These are phyloP conservation scores for Tubosaeta sp. DNA, from an alignment of 768 basidiomycete species.

Conservation along the genomic window DNA sequence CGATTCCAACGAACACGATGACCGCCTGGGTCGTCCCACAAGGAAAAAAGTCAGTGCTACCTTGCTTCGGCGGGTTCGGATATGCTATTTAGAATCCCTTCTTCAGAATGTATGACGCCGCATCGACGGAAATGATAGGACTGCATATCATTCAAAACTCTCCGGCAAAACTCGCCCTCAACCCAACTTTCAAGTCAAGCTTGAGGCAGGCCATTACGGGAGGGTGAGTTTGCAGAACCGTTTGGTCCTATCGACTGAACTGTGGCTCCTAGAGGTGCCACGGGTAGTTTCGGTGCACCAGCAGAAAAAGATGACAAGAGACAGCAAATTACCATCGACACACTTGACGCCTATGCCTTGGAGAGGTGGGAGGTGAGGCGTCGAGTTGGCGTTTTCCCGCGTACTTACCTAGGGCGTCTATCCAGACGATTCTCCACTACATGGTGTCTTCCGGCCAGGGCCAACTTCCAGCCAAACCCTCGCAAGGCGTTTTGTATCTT, in stretches of 20 bases:
- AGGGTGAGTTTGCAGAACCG: slow-evolving; percentile 51
- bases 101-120: slow-evolving; percentile 65
- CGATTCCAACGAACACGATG: slow-evolving; percentile 65
- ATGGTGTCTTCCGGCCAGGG: slow-evolving; percentile 93
- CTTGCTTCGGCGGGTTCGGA: background rate
- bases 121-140: slow-evolving; percentile 57
- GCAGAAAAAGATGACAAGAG: slow-evolving; percentile 62
- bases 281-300: slow-evolving; percentile 81
- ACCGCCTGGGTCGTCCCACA: slow-evolving; percentile 73
- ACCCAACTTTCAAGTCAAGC: slow-evolving; percentile 70
- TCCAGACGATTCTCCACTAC: slow-evolving; percentile 90
- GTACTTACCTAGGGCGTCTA: background rate
- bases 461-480: slow-evolving; percentile 70
- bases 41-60: slow-evolving; percentile 55
- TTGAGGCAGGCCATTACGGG: slow-evolving; percentile 84
- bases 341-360: slow-evolving; percentile 75
- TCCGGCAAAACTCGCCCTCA: slow-evolving; percentile 60
- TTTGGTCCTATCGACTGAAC: slow-evolving; percentile 6
- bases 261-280: slow-evolving; percentile 52
- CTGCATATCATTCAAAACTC: slow-evolving; percentile 68
- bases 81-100: slow-evolving; percentile 1
- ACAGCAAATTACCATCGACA: slow-evolving; percentile 48
- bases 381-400: background rate
- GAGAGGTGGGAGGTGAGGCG: slow-evolving; percentile 83
- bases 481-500: slow-evolving; percentile 78